These are phyloP conservation scores for Ceratobasidium sp. DNA, from an alignment of 1,284 basidiomycete species.

Conservation along the genomic window DNA sequence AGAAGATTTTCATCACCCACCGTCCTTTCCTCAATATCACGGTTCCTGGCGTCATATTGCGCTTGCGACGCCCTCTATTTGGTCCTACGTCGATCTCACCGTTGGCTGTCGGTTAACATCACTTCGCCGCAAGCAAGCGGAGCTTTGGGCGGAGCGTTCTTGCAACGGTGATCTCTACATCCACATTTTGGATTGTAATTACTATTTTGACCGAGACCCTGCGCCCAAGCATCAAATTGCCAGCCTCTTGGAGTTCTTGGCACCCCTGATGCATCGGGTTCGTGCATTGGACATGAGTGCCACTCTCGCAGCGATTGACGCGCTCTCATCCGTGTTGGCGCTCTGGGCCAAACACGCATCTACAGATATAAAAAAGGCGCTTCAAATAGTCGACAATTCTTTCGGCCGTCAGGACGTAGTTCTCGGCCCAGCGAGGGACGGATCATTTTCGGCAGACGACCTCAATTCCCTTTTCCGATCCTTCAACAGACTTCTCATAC, in stretches of 20 bases:
- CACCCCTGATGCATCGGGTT: background rate
- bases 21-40: background rate
- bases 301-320: too few relatives aligned
- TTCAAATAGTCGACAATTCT: background rate
- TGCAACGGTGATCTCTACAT: background rate
- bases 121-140: too few relatives aligned
- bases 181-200: background rate
- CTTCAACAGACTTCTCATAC: too few relatives aligned
- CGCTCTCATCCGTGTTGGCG: background rate
- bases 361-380: background rate
- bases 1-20: background rate
- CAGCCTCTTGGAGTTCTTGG: background rate
- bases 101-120: too few relatives aligned
- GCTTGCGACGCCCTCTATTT: background rate
- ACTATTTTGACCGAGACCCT: too few relatives aligned
- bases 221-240: background rate
- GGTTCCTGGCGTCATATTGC: conserved; percentile 1
- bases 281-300: background rate
- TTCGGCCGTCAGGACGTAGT: too few relatives aligned
- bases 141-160: background rate
- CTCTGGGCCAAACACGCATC: background rate
- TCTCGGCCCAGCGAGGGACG: too few relatives aligned
- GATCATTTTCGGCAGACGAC: too few relatives aligned
- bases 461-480: too few relatives aligned
- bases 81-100: background rate